These are phyloP conservation scores for Scedosporium minutisporum DNA, from an alignment of 2,329 filamentous ascomycete species.

Conservation along the genomic window DNA sequence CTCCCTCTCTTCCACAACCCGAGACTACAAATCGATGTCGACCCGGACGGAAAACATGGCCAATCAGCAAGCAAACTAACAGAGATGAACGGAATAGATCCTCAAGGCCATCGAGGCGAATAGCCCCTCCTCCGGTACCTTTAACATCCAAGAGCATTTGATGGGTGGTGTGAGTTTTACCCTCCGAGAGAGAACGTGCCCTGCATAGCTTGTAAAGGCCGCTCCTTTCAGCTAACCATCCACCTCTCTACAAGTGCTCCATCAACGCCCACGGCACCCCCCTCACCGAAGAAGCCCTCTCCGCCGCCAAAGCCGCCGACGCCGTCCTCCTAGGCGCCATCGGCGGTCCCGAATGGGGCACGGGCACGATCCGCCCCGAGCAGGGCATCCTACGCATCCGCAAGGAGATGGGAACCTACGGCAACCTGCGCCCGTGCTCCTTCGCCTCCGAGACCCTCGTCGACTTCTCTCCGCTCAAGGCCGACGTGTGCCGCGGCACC, in stretches of 20 bases:
- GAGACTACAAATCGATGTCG: background rate
- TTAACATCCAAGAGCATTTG: constrained; percentile 84
- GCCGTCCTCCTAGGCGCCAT: constrained; percentile 89
- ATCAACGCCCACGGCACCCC: constrained; percentile 74
- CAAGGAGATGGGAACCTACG: constrained; percentile 89
- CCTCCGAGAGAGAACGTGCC: background rate
- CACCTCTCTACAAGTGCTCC: constrained; percentile 52
- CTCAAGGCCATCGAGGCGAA: constrained; percentile 68
- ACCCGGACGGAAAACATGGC: too few species aligned
- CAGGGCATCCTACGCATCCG: constrained; percentile 84
- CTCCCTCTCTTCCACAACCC: background rate
- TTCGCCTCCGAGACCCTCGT: constrained; percentile 84
- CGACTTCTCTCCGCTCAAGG: constrained; percentile 77
- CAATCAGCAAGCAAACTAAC: background rate
- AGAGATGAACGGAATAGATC: constrained; percentile 39
- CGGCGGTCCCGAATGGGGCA: constrained; percentile 94
- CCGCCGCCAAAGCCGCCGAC: constrained; percentile 74
- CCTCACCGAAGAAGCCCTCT: constrained; percentile 73
- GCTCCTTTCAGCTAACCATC: constrained; percentile 3
- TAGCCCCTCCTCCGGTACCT: constrained; percentile 60
- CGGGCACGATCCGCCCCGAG: constrained; percentile 77
- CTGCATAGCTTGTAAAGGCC: background rate
- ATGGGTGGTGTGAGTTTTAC: constrained; percentile 73
- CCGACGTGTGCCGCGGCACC: constrained; percentile 72
- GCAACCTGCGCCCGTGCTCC: constrained; percentile 91